phyloP scores from a whole-genome alignment of 257 asterid species.

The Mentha longifolia region DNA sequence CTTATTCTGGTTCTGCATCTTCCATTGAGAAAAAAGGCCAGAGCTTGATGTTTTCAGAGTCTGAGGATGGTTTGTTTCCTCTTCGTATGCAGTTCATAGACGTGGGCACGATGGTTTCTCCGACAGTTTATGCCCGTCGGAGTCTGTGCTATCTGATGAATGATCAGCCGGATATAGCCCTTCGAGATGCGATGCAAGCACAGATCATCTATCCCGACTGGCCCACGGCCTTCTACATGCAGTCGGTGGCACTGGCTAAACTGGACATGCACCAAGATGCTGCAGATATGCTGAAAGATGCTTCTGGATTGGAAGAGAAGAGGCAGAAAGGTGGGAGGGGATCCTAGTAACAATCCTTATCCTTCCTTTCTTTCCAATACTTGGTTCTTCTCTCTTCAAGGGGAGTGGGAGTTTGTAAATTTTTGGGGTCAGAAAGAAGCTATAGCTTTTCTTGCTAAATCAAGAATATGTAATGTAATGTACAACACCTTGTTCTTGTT shows the following conservation, averaged over 20 bases:
- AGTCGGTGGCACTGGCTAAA: conserved; percentile 84
- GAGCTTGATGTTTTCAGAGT: neutral
- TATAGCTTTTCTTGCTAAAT: conserved; percentile 29
- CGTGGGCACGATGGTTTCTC: conserved; percentile 90
- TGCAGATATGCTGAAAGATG: conserved; percentile 89
- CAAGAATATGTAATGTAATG: conserved; percentile 34
- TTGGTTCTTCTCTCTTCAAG: neutral
- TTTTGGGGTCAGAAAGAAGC: conserved; percentile 8
- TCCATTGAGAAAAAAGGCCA: no score
- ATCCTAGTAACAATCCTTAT: conserved; percentile 18
- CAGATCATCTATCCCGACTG: conserved; percentile 82
- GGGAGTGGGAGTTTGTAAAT: conserved; percentile 26
- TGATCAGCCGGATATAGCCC: conserved; percentile 85
- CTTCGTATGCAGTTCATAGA: conserved; percentile 62
- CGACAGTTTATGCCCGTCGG: conserved; percentile 85
- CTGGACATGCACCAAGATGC: conserved; percentile 94
- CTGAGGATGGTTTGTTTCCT: conserved; percentile 12
- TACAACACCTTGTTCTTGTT: conserved; percentile 18
- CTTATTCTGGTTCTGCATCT: no score
- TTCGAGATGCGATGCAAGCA: conserved; percentile 92
- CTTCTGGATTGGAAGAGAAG: conserved; percentile 70
- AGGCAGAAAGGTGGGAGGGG: conserved; percentile 61
- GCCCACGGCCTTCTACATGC: conserved; percentile 94
- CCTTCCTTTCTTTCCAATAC: neutral
- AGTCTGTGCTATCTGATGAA: conserved; percentile 86